phyloP scores from a whole-genome alignment of 2,329 filamentous ascomycete species.

The Tolypocladium tundrense region DNA sequence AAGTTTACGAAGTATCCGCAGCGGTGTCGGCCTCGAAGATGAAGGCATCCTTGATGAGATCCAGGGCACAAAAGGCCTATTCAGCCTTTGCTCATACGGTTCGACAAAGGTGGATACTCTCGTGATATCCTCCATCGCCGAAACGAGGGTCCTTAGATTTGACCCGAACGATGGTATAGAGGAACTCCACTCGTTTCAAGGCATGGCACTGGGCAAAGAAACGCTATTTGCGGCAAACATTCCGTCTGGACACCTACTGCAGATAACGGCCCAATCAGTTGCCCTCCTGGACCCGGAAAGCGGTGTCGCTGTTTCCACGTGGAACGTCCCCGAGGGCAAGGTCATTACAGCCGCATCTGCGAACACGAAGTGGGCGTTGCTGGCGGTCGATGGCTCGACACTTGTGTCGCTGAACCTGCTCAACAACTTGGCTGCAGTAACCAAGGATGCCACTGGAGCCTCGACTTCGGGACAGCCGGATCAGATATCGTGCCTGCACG shows the following conservation, averaged over 20 bases:
- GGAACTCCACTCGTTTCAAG: slow-evolving; percentile 68
- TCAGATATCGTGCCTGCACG: slow-evolving; percentile 77
- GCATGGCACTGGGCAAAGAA: slow-evolving; percentile 56
- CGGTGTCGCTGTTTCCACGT: slow-evolving; percentile 44
- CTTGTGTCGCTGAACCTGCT: slow-evolving; percentile 59
- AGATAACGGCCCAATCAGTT: slow-evolving; percentile 60
- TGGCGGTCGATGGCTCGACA: slow-evolving; percentile 67
- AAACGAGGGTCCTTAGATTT: slow-evolving; percentile 78
- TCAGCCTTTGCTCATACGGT: slow-evolving; percentile 48
- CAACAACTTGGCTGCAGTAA: slow-evolving; percentile 44
- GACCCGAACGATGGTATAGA: slow-evolving; percentile 67
- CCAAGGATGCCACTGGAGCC: slow-evolving; percentile 51
- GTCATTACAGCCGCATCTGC: slow-evolving; percentile 70
- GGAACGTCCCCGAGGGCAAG: slow-evolving; percentile 39
- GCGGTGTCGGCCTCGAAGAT: slow-evolving; percentile 87
- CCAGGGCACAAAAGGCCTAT: slow-evolving; percentile 61
- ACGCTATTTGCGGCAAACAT: slow-evolving; percentile 66
- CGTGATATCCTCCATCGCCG: slow-evolving; percentile 69
- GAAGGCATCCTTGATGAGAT: slow-evolving; percentile 74
- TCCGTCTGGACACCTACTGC: slow-evolving; percentile 53
- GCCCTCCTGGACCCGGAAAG: slow-evolving; percentile 52
- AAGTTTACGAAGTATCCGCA: slow-evolving; percentile 79
- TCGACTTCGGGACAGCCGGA: slow-evolving; percentile 30
- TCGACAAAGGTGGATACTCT: slow-evolving; percentile 55
- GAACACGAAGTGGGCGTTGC: slow-evolving; percentile 57